Base-by-base conservation (phyloP, 495 filamentous ascomycete genomes). In the Penicillium soppii region DNA sequence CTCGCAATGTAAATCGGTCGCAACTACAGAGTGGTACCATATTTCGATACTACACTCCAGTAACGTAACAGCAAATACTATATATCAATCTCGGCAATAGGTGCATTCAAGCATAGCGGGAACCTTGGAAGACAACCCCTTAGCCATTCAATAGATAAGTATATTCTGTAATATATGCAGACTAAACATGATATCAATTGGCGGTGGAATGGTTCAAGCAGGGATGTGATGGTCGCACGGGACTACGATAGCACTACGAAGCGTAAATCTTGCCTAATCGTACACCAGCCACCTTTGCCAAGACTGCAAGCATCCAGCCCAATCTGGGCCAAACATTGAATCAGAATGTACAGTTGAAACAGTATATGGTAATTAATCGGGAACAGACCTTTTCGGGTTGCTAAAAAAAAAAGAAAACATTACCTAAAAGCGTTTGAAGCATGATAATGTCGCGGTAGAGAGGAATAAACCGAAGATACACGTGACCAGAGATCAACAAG, bases 231-330 rank as follows among this genome's bases (percentile, higher is more conserved):
- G 49, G 61, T 64, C 52, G 61, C 61, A 56, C 61, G 58, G 58
- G 61, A 47, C 61, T 63, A 63, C 60, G 47, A 43, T 27, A n/a
- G 17, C 43, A 51, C 58, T 47, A n/a, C n/a, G n/a, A n/a, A n/a
- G n/a, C n/a, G n/a, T n/a, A n/a, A 52, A 32, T 48, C 35, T 36
- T 38, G 47, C 51, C 48, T 35, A 50, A 63, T 50, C 30, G 48
- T 50, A 51, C 43, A 33, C 41, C 16, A 47, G 33, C 55, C 43
- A 52, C 58, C 32, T 20, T 39, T 35, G 36, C 50, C 55, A 54
- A 50, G 55, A 41, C 45, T 54, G 41, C 20, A 50, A 23, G 12
- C 25, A 54, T 46, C 22, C 39, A 45, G 47, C 29, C 41, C 16
- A 29, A 20, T 55, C 8, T 48, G 38, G n/a, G 39, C 15, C 38